Percentiles rank a stretch among this genome's conserved stretches.
Conservation (phyloP, 768 basidiomycete genomes). For the Cantharellus anzutake region DNA sequence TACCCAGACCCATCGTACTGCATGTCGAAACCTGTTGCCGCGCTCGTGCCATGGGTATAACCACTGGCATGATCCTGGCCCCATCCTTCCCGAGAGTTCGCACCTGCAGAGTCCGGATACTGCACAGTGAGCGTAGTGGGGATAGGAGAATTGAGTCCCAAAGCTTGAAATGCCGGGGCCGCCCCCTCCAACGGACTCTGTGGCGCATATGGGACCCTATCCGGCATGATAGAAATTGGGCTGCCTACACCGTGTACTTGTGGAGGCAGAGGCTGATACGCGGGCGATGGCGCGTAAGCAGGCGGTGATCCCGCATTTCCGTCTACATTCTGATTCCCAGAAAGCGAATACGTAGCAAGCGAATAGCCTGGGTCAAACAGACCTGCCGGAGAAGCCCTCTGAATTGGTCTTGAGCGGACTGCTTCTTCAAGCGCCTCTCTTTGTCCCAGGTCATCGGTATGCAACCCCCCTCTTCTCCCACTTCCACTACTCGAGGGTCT, state of each 20-base stretch:
- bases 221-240: no score
- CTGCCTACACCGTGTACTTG: no score
- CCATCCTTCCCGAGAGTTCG: not conserved
- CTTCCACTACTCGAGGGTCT: not conserved
- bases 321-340: no score
- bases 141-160: not conserved
- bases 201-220: no score
- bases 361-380: not conserved
- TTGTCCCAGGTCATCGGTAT: no score
- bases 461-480: not conserved
- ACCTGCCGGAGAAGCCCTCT: not conserved
- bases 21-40: not conserved
- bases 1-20: not conserved
- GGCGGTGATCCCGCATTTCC: no score
- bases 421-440: no score
- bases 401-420: not conserved
- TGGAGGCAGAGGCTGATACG: no score
- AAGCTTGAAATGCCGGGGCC: no score
- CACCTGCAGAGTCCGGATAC: not conserved
- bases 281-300: no score
- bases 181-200: no score
- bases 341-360: not conserved
- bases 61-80: not conserved
- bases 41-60: not conserved
- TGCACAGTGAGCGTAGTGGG: not conserved